Base-by-base conservation (phyloP, 1,284 basidiomycete genomes). In the Apiotrichum siamense region DNA sequence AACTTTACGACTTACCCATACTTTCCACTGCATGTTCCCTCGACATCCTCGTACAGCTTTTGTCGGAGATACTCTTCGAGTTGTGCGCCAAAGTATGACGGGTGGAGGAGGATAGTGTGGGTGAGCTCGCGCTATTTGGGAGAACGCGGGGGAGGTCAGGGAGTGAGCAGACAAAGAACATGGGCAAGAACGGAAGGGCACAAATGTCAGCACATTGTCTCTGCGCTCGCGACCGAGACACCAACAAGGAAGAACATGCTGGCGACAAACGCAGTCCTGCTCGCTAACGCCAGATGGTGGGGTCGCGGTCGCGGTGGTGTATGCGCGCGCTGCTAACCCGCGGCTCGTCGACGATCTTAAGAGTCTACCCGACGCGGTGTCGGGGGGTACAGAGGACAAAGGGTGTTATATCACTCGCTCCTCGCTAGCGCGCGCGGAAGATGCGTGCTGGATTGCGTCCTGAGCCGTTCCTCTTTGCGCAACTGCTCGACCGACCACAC, bases 81-180 rank as follows among this genome's bases (percentile, higher is more conserved):
- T 56, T 88, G 86, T 7, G 94, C 90, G 15, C 94, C 94, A 71
- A 97, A 98, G 77, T 94, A 98, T 21, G 93, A 97, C 15, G 94
- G 94, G 72, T 97, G 94, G 24, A 98, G 81, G 47, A 93, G 84
- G 68, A 97, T 94, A 6, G 90, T 92, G 74, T 97, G 91, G 25
- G 88, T 89, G 27, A 97, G 81, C 70, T 92, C 86, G 81, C 96
- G 94, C 89, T 93, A 69, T 50, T 46, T 47, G 41, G 29, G 18
- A 18, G 25, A 49, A 35, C n/a, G n/a, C n/a, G 35, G 42, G 47
- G 20, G 41, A 37, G 26, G 39, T 38, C 26, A 43, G 41, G 25
- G 12, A 36, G 41, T 26, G 35, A 36, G 31, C 11, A 25, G 24
- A 24, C 35, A 55, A 49, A 20, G 41, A 59, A 25, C 41, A 23